A percentile compares a stretch with the other conserved stretches of the same genome.
phyloP scores from a whole-genome alignment of 1,284 basidiomycete species.

The Pascua sp. region DNA sequence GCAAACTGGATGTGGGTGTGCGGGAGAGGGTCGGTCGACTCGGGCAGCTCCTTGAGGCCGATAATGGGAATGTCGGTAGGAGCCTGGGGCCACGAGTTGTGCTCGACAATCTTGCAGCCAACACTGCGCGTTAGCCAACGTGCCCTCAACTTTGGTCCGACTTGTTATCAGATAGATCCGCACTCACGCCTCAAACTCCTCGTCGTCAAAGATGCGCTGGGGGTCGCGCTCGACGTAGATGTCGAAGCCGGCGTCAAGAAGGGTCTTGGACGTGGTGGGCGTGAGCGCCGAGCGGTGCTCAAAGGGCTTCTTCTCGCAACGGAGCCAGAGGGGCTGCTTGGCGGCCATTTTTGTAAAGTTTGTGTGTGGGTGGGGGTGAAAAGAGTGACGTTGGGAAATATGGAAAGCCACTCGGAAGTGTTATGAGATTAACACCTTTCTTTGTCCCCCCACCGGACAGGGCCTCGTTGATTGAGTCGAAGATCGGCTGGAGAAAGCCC shows the following conservation, averaged over 20 bases:
- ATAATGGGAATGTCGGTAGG: conserved; percentile 78
- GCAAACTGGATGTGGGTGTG: conserved; percentile 99
- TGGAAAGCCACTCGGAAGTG: neutral
- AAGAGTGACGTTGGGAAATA: neutral
- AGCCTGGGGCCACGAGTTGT: conserved; percentile 82
- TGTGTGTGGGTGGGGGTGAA: conserved; percentile 3
- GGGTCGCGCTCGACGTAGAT: conserved; percentile 90
- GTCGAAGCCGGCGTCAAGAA: conserved; percentile 88
- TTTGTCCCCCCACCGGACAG: no score
- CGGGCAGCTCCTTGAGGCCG: conserved; percentile 92
- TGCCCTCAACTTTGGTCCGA: no score
- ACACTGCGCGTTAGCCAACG: conserved; percentile 56
- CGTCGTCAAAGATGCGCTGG: conserved; percentile 92
- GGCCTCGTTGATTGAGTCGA: no score
- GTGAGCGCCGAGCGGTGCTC: conserved; percentile 92
- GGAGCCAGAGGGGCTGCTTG: conserved; percentile 66
- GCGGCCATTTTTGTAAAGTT: conserved; percentile 33
- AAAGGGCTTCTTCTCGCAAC: conserved; percentile 91
- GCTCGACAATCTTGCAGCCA: conserved; percentile 81
- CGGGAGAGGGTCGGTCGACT: conserved; percentile 71
- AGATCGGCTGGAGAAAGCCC: no score
- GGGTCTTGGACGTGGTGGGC: conserved; percentile 82
- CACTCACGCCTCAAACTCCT: conserved; percentile 85
- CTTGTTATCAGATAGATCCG: neutral
- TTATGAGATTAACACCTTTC: no score